phyloP scores from a whole-genome alignment of 441 rosid genomes.

The Erysimum cheiri region DNA sequence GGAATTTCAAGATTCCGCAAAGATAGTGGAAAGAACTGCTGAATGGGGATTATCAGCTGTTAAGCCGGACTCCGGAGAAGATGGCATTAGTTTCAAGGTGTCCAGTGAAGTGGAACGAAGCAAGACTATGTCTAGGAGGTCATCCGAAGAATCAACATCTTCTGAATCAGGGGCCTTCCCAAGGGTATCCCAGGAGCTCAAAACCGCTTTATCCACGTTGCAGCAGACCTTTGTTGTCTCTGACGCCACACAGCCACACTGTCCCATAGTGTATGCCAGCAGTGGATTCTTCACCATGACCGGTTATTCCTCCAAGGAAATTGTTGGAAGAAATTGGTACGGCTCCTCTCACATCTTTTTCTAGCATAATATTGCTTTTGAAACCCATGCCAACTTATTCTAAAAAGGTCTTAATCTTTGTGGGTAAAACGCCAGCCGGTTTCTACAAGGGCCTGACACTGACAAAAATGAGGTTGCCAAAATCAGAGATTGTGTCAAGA shows the following conservation, averaged over 20 bases:
- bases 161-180: constrained; percentile 60
- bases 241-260: constrained; percentile 84
- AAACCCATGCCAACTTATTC: constrained; percentile 20
- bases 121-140: constrained; percentile 57
- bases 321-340: constrained; percentile 90
- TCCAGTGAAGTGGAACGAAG: constrained; percentile 52
- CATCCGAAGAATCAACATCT: constrained; percentile 67
- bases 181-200: constrained; percentile 85
- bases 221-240: constrained; percentile 97
- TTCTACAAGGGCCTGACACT: constrained; percentile 92
- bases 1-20: constrained; percentile 71
- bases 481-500: constrained; percentile 74
- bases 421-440: constrained; percentile 66
- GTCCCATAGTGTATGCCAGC: constrained; percentile 92
- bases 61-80: constrained; percentile 54
- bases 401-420: constrained; percentile 22
- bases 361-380: constrained; percentile 8
- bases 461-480: constrained; percentile 74
- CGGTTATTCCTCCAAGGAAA: constrained; percentile 82
- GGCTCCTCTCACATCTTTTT: constrained; percentile 9
- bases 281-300: constrained; percentile 94
- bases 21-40: constrained; percentile 71
- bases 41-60: constrained; percentile 83
- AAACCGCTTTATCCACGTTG: constrained; percentile 82
- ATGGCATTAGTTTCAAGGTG: constrained; percentile 55